Evolutionary conservation across 2,329 filamentous ascomycete genomes (phyloP), one percentile per base, ranked within the genome.

Genomic region (Fusarium sp.): DNA sequence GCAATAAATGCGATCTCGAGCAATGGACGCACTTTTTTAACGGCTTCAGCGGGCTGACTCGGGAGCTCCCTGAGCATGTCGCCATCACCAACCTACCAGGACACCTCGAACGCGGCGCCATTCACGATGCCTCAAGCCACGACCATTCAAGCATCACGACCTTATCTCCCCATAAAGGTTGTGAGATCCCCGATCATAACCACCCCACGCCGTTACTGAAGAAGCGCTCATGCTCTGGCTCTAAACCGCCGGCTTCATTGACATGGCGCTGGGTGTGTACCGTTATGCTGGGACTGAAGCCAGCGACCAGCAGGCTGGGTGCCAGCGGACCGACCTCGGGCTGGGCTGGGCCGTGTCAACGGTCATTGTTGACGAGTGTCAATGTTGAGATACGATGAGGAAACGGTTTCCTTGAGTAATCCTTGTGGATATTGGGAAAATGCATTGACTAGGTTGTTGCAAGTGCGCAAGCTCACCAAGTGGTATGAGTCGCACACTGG

Each of bases 351-450:
- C 56, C 59, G 28, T 81, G 42, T 79, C 77, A 4, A 57, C 76
- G 18, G 72, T 79, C 11, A 64, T 83, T 13, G 70, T 79, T 77
- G 16, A 80, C 79, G 5, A 60, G 81, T 31, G 45, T 68, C 18
- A 58, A 63, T 41, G 10, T 47, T 61, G 4, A 48, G 57, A 50
- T 41, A 69, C 45, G 55, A 75, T n/a, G 4, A 7, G 15, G 11
- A 16, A 28, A 24, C 14, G n/a, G 6, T 14, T 30, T 28, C 31
- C 30, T 31, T 30, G 45, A 9, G 14, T 24, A 22, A 18, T 2
- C 15, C 24, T 8, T n/a, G 24, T 10, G 10, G 3, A 22, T 7
- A 20, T 12, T 6, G 33, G 3, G 33, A 10, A 18, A 10, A 10
- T 35, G 44, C 45, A 45, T 39, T n/a, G 45, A 50, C 22, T 1